Base-by-base conservation (phyloP, 805 yeast genomes). In the Metschnikowia orientalis region DNA sequence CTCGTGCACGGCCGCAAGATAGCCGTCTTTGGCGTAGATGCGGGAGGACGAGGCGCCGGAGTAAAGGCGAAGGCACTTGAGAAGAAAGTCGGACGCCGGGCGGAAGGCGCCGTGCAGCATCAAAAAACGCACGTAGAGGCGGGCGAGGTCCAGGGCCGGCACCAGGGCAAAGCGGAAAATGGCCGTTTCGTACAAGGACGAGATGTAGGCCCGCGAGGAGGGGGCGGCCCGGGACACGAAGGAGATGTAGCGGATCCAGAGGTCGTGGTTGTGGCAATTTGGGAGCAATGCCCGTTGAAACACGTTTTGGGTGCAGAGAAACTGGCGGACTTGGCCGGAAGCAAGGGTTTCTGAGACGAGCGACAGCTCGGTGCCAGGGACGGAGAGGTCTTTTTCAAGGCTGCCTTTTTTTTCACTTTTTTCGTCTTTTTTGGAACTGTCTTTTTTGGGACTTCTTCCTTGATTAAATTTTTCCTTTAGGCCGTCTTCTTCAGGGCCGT, bases 231-330 rank as follows among this genome's bases (percentile, higher is more conserved):
- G 11, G 6, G 18, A 5, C 16, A 75, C 47, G 71, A 79, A 87
- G 3, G 71, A 57, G 6, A 75, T 38, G 51, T 82, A 89, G 34
- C 70, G 70, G 11, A 76, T 48, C 97, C 97, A 90, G 12, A 86
- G 52, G 10, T 61, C 62, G 19, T 75, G 76, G 28, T 69, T 62
- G 13, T 59, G 57, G 24, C 88, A 82, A 32, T 79, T 71, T 0
- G 94, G 85, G 1, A 84, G 61, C 8, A 90, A 58, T 11, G 86
- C 75, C 36, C 96, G 67, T 52, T 84, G 90, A 55, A 81, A 89
- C 1, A 84, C 49, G 6, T 70, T 58, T 6, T 56, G 54, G 1
- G 73, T 61, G 14, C 67, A 55, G 4, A 55, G 53, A 7, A 33
- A 31, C 11, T 47, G 49, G 10, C 16, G 24, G 15, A 9, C 16